phyloP scores from a whole-genome alignment of 1,284 basidiomycete genomes.

The Cutaneotrichosporon sp. region DNA sequence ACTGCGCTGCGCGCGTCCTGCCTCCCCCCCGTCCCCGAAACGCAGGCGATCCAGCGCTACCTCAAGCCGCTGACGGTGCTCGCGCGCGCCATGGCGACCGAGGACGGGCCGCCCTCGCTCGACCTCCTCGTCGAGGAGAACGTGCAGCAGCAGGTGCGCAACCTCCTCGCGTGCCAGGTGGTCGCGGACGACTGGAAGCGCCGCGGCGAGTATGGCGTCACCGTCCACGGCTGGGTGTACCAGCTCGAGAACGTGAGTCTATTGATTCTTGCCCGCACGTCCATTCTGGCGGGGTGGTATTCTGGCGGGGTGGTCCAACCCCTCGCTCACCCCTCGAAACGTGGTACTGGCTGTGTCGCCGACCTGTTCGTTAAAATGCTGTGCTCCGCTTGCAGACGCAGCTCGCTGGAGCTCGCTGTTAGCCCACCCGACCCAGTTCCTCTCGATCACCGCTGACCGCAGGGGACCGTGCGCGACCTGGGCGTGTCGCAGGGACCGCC shows the following conservation, averaged over 20 bases:
- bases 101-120: constrained; percentile 43
- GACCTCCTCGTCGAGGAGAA: constrained; percentile 49
- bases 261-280: no score
- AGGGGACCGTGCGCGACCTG: constrained; percentile 50
- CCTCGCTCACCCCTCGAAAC: no score
- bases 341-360: no score
- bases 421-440: no score
- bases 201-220: constrained; percentile 43
- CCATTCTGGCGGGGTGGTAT: no score
- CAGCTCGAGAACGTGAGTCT: constrained; percentile 52
- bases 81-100: constrained; percentile 36
- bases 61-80: constrained; percentile 43
- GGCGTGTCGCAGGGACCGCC: constrained; percentile 47
- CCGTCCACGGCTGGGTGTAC: constrained; percentile 52
- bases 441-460: no score
- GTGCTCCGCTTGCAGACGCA: no score
- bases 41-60: constrained; percentile 45
- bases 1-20: constrained; percentile 46
- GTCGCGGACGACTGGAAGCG: constrained; percentile 47
- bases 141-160: constrained; percentile 46
- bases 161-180: constrained; percentile 42
- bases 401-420: no score
- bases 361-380: no score
- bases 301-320: no score
- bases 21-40: constrained; percentile 39